Evolutionary conservation across 192 early-diverging fungal species (phyloP).

Genomic region (Funneliformis mosseae): DNA sequence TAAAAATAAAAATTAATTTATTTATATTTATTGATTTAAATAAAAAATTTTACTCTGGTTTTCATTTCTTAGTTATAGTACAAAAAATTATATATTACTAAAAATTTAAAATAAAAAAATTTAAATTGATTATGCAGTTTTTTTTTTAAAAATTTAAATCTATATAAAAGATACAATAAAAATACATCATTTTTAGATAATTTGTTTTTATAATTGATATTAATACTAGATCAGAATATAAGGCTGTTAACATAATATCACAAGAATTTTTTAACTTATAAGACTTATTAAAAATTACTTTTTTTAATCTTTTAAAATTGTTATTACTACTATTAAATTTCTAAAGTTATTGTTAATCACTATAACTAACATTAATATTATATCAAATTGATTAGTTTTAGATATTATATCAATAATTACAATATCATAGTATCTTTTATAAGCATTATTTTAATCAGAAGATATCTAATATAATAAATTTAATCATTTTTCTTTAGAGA

Average conservation of each 20-base stretch:
- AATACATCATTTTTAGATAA: not conserved
- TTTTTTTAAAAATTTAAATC: not conserved
- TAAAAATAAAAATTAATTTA: too few relatives aligned
- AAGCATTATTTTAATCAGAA: not conserved
- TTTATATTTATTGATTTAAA: too few relatives aligned
- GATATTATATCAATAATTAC: not conserved
- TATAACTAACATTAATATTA: not conserved
- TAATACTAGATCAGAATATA: too few relatives aligned
- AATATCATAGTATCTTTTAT: not conserved
- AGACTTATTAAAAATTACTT: too few relatives aligned
- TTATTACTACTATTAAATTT: not conserved
- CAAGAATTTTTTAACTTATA: too few relatives aligned
- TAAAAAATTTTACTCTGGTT: too few relatives aligned
- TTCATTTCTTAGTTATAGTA: too few relatives aligned
- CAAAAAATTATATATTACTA: not conserved
- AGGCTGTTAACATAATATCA: not conserved
- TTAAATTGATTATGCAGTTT: not conserved
- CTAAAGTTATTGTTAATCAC: not conserved
- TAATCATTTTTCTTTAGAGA: not conserved
- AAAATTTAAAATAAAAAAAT: not conserved
- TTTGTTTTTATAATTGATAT: not conserved
- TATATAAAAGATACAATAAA: not conserved
- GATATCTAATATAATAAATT: not conserved
- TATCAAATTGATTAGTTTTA: not conserved
- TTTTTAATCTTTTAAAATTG: too few relatives aligned